Evolutionary conservation across 352 stramenopile species (phyloP).

Genomic region (Aphanomyces invadans): DNA sequence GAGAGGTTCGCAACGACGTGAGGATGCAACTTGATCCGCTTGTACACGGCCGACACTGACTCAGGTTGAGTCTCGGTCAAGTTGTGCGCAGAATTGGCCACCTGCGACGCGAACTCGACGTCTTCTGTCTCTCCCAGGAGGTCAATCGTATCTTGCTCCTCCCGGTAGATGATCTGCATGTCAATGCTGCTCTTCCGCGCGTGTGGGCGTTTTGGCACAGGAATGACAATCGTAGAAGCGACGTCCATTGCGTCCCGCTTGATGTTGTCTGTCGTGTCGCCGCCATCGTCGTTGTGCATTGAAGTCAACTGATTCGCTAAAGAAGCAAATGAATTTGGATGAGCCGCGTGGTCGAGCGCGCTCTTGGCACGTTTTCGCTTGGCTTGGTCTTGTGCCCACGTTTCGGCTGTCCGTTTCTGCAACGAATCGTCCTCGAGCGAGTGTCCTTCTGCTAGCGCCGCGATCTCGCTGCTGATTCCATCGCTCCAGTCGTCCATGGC

Average conservation of each 20-base stretch:
- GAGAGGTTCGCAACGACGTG: constrained; percentile 1
- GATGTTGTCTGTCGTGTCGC: neutral
- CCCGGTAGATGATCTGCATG: neutral
- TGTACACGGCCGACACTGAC: neutral
- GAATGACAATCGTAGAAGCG: neutral
- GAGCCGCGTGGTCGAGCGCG: constrained; percentile 1
- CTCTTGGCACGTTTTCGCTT: constrained; percentile 17
- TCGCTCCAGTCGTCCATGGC: neutral
- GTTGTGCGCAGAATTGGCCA: neutral
- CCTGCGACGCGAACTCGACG: constrained; percentile 7
- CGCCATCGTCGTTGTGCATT: neutral
- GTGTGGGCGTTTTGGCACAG: neutral
- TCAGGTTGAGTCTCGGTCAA: neutral
- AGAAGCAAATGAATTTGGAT: neutral
- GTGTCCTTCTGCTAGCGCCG: neutral
- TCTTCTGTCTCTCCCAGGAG: constrained; percentile 4
- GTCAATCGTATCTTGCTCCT: neutral
- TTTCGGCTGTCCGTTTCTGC: neutral
- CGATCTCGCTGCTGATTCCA: neutral
- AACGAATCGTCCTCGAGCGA: neutral
- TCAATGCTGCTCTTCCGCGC: neutral
- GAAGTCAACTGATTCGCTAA: neutral
- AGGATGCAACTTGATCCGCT: constrained; percentile 9
- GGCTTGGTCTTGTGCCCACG: neutral
- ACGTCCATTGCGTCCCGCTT: neutral